Evolutionary conservation across 352 stramenopile species (phyloP).

Genomic region (Pythium aquatile): DNA sequence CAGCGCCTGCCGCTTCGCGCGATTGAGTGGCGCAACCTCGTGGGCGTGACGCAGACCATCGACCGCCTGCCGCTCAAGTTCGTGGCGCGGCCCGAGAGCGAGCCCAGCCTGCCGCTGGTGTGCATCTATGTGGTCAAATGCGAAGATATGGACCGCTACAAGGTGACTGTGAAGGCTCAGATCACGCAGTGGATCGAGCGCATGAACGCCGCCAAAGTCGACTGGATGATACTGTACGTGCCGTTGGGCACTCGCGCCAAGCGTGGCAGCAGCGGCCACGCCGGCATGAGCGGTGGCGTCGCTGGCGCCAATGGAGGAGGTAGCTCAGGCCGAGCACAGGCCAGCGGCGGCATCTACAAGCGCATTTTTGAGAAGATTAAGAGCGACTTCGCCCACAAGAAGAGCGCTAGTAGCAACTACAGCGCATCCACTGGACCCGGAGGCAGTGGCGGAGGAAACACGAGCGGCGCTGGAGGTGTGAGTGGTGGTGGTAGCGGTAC

Average conservation of each 20-base stretch:
- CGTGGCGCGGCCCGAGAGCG: slow-evolving; percentile 24
- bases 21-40: slow-evolving; percentile 83
- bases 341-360: slow-evolving; percentile 55
- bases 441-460: background rate
- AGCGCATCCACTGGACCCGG: slow-evolving; percentile 8
- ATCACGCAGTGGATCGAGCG: slow-evolving; percentile 63
- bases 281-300: slow-evolving; percentile 1
- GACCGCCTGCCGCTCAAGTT: slow-evolving; percentile 65
- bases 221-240: slow-evolving; percentile 87
- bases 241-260: slow-evolving; percentile 71
- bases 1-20: slow-evolving; percentile 65
- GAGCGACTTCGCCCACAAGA: slow-evolving; percentile 59
- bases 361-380: slow-evolving; percentile 79
- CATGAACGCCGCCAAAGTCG: slow-evolving; percentile 61
- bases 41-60: slow-evolving; percentile 71
- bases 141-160: slow-evolving; percentile 80
- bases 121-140: slow-evolving; percentile 83
- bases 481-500: background rate
- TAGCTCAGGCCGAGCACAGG: slow-evolving; percentile 13
- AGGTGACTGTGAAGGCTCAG: slow-evolving; percentile 40
- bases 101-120: slow-evolving; percentile 42
- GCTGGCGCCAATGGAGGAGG: background rate
- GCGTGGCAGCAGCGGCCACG: slow-evolving; percentile 22
- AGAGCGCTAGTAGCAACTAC: slow-evolving; percentile 22
- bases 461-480: background rate